Base-by-base conservation (phyloP, 768 basidiomycete species). In the Brasilioporus rufonigricans region DNA sequence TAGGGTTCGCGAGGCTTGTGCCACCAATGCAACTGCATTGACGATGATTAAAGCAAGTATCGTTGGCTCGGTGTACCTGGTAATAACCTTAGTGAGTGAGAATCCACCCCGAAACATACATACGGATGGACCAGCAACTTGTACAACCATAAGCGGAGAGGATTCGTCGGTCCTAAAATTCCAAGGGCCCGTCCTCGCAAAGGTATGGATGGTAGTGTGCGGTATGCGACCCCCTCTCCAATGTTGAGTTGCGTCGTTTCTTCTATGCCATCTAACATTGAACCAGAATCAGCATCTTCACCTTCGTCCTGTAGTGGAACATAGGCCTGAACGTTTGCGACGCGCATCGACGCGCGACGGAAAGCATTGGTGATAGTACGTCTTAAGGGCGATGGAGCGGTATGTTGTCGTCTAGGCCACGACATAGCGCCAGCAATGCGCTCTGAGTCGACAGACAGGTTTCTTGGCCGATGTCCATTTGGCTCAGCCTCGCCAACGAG, bases 1-100 rank as follows among this genome's bases (percentile, higher is more conserved):
- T 31, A 85, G 68, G 4, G 86, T 73, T 50, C 74, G 79, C 33
- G 88, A 81, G 9, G 91, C 82, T 72, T 98, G 94, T 23, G 89
- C 79, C 5, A 90, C 86, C 47, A 98, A 76, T 21, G 95, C 77
- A 53, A 91, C 76, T 19, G 91, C 90, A 65, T 97, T 89, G 58
- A 87, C 57, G 52, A 98, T 78, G 65, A 98, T 97, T 49, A 94
- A 77, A 23, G 89, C 61, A 41, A 98, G 80, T 56, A 98, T 90
- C 23, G 76, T 55, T 26, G 91, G 91, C 73, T 98, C 96, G 18
- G 94, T 95, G 80, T 84, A 89, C 55, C 91, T 93, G 18, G 23
- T 62, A 10, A 54, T 23, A 11, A 24, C 33, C 31, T 47, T 43
- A 53, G 50, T 27, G 41, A 23, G n/a, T 16, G 47, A 23, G 55